Percentiles rank a stretch among this genome's conserved stretches.
Conservation (phyloP, 2,329 filamentous ascomycete genomes). For the Fusarium staphyleae region DNA sequence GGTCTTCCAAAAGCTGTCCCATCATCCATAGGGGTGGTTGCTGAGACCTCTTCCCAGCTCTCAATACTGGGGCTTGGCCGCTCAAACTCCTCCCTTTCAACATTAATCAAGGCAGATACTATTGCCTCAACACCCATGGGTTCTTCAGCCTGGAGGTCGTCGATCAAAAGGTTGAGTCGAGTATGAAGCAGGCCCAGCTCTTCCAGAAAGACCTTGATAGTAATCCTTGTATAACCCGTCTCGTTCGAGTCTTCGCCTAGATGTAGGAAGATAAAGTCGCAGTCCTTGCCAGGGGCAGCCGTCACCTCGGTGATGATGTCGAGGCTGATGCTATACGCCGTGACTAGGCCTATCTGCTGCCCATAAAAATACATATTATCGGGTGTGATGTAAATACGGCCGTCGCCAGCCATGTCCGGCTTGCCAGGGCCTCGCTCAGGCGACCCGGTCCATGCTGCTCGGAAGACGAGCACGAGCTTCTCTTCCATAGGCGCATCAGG, state of each 20-base stretch:
- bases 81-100: slow-evolving; percentile 70
- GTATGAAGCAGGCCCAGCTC: slow-evolving; percentile 82
- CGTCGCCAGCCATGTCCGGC: slow-evolving; percentile 62
- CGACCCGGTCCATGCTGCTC: slow-evolving; percentile 79
- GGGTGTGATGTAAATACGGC: slow-evolving; percentile 86
- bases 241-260: slow-evolving; percentile 67
- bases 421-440: slow-evolving; percentile 51
- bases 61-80: slow-evolving; percentile 75
- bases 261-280: slow-evolving; percentile 91
- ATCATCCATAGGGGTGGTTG: slow-evolving; percentile 64
- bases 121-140: slow-evolving; percentile 73
- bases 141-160: slow-evolving; percentile 77
- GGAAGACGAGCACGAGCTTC: slow-evolving; percentile 88
- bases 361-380: slow-evolving; percentile 96
- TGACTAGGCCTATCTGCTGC: slow-evolving; percentile 88
- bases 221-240: slow-evolving; percentile 74
- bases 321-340: slow-evolving; percentile 80
- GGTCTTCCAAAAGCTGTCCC: slow-evolving; percentile 54
- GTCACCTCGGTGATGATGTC: slow-evolving; percentile 86
- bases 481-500: slow-evolving; percentile 79
- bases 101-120: slow-evolving; percentile 74
- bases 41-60: slow-evolving; percentile 87
- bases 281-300: slow-evolving; percentile 86
- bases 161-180: slow-evolving; percentile 84
- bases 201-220: slow-evolving; percentile 92